Conservation (phyloP, 2,329 filamentous ascomycete genomes). For the Colletotrichum acutatum region DNA sequence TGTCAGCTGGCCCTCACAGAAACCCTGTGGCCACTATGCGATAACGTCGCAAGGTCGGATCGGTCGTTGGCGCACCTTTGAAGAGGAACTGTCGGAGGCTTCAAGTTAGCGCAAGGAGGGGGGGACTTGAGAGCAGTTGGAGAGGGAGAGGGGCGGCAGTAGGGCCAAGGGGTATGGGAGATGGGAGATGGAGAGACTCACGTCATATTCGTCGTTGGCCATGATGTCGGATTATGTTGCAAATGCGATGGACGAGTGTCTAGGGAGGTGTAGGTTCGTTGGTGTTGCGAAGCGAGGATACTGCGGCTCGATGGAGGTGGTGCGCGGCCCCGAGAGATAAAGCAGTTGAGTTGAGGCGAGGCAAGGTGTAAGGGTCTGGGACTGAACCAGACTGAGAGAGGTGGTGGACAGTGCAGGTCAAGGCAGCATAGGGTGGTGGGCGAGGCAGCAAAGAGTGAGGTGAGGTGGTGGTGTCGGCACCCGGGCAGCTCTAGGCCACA, state of each 20-base stretch:
- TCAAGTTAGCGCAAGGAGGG: slow-evolving; percentile 37
- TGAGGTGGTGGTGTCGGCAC: slow-evolving; percentile 23
- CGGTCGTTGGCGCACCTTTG: slow-evolving; percentile 76
- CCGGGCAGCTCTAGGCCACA: slow-evolving; percentile 16
- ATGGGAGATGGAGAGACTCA: slow-evolving; percentile 61
- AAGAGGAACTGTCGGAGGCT: slow-evolving; percentile 83
- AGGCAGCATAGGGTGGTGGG: slow-evolving; percentile 8
- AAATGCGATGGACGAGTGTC: slow-evolving; percentile 37
- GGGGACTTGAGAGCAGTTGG: slow-evolving; percentile 38
- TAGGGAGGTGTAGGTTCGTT: slow-evolving; percentile 40
- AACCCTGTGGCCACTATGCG: slow-evolving; percentile 10
- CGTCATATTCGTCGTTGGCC: slow-evolving; percentile 99
- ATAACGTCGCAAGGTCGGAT: slow-evolving; percentile 39
- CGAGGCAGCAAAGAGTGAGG: slow-evolving; percentile 21
- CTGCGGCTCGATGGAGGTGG: slow-evolving; percentile 29
- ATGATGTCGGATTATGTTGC: slow-evolving; percentile 66
- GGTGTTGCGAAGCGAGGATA: slow-evolving; percentile 36
- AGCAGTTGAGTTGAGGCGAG: slow-evolving; percentile 35
- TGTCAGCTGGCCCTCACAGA: slow-evolving; percentile 42
- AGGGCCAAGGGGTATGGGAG: slow-evolving; percentile 9
- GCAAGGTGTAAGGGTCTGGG: slow-evolving; percentile 34
- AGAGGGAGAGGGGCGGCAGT: slow-evolving; percentile 37
- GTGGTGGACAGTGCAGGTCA: slow-evolving; percentile 27
- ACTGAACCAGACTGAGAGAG: slow-evolving; percentile 30
- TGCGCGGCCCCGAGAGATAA: slow-evolving; percentile 36